phyloP scores from a whole-genome alignment of 805 yeast species.

The Cyberlindnera veronae region DNA sequence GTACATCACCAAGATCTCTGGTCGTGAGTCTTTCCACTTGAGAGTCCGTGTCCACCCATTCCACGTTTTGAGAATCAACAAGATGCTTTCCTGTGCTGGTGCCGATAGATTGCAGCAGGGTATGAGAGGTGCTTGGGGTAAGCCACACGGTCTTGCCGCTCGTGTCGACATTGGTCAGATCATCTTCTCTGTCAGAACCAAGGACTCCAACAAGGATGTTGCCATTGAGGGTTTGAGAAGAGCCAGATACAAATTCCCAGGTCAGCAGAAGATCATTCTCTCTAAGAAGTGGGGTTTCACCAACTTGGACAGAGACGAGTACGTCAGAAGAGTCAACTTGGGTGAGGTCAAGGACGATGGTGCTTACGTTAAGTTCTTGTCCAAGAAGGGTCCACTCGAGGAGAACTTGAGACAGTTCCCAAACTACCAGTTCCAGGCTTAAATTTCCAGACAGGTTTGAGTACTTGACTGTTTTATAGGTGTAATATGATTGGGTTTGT shows the following conservation, averaged over 20 bases:
- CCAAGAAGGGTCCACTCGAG: conserved; percentile 93
- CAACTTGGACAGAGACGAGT: conserved; percentile 95
- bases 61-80: conserved; percentile 99
- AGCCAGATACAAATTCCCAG: conserved; percentile 99
- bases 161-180: conserved; percentile 99
- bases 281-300: conserved; percentile 99
- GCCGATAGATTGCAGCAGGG: conserved; percentile 99
- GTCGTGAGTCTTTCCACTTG: conserved; percentile 99
- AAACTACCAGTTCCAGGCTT: conserved; percentile 53
- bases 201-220: conserved; percentile 95
- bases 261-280: conserved; percentile 98
- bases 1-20: conserved; percentile 95
- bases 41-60: conserved; percentile 99
- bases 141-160: conserved; percentile 99
- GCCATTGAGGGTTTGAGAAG: conserved; percentile 99
- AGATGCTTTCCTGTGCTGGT: conserved; percentile 99
- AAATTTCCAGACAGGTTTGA: conserved; percentile 18
- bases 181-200: conserved; percentile 96
- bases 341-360: conserved; percentile 99
- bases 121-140: conserved; percentile 99
- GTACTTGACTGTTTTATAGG: conserved; percentile 8
- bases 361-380: conserved; percentile 98
- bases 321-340: conserved; percentile 82
- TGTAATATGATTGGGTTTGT: conserved; percentile 12
- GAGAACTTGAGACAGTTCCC: conserved; percentile 93